Evolutionary conservation across 352 stramenopile genomes (phyloP), one percentile per base, ranked within the genome.

Genomic region (Phytophthora lateralis): DNA sequence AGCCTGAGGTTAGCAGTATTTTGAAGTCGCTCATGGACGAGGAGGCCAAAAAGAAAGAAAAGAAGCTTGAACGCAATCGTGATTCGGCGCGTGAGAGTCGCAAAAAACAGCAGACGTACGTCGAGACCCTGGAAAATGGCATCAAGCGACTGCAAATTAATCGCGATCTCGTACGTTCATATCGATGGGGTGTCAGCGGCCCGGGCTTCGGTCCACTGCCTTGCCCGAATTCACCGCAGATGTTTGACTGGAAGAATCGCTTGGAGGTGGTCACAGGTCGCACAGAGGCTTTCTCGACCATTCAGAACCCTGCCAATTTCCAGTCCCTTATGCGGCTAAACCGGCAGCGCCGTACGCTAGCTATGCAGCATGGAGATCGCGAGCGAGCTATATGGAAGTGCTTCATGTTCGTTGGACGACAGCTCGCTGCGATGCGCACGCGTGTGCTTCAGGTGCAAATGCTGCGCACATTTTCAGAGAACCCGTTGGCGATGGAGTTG

Each of bases 131-230:
- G 10, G 87, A 96, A 61, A 91, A 89, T 27, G 85, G 87, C 32
- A 96, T 96, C 67, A 92, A 96, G 63, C 80, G 85, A 0, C 63
- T 96, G 20, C 87, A 96, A 60, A 87, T 96, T 49, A 92, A 91
- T 55, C 78, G 83, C 10, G 85, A 96, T 46, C 49, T 89, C 1
- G 74, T 96, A 17, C 61, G 72, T 1, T 80, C 80, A 26, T 92
- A 94, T 60, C 79, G 65, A 42, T 96, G 85, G 85, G 87, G 86
- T 20, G 49, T 91, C 21, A 85, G 73, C 12, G 75, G 67, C 8
- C 76, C 70, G 9, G 75, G 63, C 1, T 83, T 85, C 20, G 72
- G 78, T 0, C 54, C 71, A 0, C 38, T 79, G 26, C 67, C 78
- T 21, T 80, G 70, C 32, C 67, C 73, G 18, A 76, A 86, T 35